A percentile compares a stretch with the other conserved stretches of the same genome.
These are phyloP conservation scores for Diutina siamensis DNA, from an alignment of 1,139 yeast genomes.

Conservation along the genomic window DNA sequence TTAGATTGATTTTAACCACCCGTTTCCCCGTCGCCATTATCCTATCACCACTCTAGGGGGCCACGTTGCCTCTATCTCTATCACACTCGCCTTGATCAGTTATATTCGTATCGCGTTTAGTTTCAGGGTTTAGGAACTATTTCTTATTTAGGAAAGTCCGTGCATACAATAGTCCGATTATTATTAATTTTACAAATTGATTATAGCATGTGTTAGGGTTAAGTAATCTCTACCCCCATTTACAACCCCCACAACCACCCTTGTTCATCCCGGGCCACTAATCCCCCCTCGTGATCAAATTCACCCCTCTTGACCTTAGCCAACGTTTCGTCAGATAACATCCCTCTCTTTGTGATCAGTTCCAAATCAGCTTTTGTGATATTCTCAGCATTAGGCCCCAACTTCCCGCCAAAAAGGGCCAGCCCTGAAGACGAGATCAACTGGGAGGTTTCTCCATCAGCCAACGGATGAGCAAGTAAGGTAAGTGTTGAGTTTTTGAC, in stretches of 20 bases:
- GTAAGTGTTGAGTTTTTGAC: not conserved
- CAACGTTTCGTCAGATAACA: not conserved
- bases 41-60: no score
- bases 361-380: not conserved
- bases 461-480: not conserved
- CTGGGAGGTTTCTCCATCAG: not conserved
- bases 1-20: no score
- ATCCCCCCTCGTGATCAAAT: not conserved
- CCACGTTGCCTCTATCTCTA: no score
- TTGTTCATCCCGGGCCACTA: not conserved
- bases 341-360: not conserved
- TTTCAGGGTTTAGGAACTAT: no score
- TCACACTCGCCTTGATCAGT: no score
- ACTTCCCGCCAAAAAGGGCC: conserved; percentile 2
- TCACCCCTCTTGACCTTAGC: conserved; percentile 1
- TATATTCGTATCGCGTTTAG: no score
- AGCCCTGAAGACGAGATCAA: not conserved
- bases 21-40: no score
- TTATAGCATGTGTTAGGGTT: no score
- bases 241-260: conserved; percentile 3
- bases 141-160: no score
- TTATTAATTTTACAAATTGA: no score
- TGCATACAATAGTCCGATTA: no score
- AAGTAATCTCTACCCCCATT: no score
- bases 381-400: conserved; percentile 3